Evolutionary conservation across 345 rosid genomes (phyloP).

Genomic region (Lepidium africanum): DNA sequence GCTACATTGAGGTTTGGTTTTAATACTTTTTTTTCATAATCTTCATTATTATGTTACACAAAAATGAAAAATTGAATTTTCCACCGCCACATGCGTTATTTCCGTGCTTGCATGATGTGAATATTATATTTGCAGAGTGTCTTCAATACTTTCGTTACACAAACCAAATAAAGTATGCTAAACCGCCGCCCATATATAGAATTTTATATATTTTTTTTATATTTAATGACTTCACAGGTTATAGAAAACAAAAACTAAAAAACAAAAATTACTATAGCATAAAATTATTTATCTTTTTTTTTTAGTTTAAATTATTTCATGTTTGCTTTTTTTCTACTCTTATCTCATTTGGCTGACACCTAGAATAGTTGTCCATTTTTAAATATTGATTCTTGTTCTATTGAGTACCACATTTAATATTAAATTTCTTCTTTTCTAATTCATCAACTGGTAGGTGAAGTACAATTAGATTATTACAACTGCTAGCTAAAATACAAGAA

Average conservation of each 20-base stretch:
- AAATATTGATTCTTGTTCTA: background rate
- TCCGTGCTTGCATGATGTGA: constrained; percentile 32
- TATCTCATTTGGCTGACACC: constrained; percentile 15
- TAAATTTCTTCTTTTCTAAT: background rate
- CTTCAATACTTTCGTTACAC: constrained; percentile 11
- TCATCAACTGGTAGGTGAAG: constrained; percentile 14
- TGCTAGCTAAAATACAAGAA: background rate
- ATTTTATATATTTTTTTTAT: background rate
- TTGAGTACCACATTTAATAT: constrained; percentile 1
- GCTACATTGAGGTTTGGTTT: constrained; percentile 87
- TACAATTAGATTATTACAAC: background rate
- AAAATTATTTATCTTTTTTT: background rate
- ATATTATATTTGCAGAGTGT: constrained; percentile 7
- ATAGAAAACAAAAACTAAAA: background rate
- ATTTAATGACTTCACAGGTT: constrained; percentile 18
- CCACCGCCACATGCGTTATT: constrained; percentile 24
- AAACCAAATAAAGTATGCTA: constrained; percentile 28
- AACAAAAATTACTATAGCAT: background rate
- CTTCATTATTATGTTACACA: background rate
- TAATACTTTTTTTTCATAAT: background rate
- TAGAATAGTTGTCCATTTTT: background rate
- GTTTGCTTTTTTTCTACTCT: background rate
- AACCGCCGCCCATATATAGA: constrained; percentile 31
- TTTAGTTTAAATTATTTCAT: background rate
- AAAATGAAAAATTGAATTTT: background rate